A percentile compares a stretch with the other conserved stretches of the same genome.
Conservation (phyloP, 2,329 filamentous ascomycete genomes). For the Hirsutella rhossiliensis region DNA sequence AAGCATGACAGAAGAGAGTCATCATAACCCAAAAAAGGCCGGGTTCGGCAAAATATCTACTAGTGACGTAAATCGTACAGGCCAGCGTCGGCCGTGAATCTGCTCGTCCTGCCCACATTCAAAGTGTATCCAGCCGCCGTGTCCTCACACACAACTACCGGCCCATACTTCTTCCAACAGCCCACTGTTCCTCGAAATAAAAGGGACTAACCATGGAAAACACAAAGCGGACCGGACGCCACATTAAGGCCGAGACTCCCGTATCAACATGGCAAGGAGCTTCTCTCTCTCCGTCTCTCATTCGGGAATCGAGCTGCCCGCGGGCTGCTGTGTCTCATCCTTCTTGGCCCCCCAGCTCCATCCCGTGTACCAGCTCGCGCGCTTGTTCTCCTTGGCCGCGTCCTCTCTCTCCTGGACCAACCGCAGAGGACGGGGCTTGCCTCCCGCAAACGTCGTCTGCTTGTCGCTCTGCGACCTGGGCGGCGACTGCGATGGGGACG, state of each 20-base stretch:
- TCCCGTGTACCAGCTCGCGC: slow-evolving; percentile 51
- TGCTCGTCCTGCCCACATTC: neutral
- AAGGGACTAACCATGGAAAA: neutral
- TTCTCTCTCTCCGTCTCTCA: slow-evolving; percentile 8
- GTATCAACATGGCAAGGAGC: neutral
- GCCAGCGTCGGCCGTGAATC: neutral
- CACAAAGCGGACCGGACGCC: neutral
- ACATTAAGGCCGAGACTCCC: neutral
- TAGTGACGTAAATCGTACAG: slow-evolving; percentile 2
- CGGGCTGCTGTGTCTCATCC: slow-evolving; percentile 26
- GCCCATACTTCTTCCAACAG: neutral
- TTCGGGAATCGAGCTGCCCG: slow-evolving; percentile 21
- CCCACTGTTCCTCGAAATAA: neutral
- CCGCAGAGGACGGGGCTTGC: slow-evolving; percentile 72
- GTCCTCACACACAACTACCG: neutral
- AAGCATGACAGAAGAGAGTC: no score
- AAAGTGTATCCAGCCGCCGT: slow-evolving; percentile 1
- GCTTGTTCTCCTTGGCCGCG: slow-evolving; percentile 39
- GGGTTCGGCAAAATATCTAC: neutral
- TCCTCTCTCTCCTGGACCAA: slow-evolving; percentile 70
- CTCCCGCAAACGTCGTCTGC: slow-evolving; percentile 45
- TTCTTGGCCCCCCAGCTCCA: slow-evolving; percentile 41
- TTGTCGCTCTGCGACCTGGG: slow-evolving; percentile 39
- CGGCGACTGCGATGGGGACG: slow-evolving; percentile 39
- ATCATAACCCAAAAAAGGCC: slow-evolving; percentile 1